Evolutionary conservation across 2,329 filamentous ascomycete genomes (phyloP).

Genomic region (Gyromitra esculenta): DNA sequence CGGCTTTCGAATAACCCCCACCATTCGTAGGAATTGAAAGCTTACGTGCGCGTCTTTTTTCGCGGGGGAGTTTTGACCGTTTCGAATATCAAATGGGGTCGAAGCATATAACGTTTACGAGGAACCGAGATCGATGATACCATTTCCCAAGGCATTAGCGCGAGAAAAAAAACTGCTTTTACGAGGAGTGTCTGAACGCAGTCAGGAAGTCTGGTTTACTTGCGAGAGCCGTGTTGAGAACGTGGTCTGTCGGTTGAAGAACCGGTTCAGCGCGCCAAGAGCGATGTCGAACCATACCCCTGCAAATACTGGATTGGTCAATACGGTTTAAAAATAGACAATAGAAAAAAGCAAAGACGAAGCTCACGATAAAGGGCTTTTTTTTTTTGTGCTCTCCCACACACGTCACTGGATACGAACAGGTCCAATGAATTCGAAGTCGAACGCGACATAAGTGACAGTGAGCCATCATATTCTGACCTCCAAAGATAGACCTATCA

Average conservation of each 20-base stretch:
- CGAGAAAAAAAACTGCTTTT: too few species aligned
- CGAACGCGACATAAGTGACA: not conserved
- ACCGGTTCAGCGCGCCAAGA: slow-evolving; percentile 23
- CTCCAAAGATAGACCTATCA: not conserved
- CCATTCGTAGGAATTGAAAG: not conserved
- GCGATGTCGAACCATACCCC: slow-evolving; percentile 15
- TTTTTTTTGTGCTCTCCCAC: not conserved
- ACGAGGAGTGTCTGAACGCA: not conserved
- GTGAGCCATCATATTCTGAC: slow-evolving; percentile 3
- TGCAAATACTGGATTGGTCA: slow-evolving; percentile 15
- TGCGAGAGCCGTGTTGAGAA: not conserved
- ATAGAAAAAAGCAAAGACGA: slow-evolving; percentile 31
- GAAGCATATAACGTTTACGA: not conserved
- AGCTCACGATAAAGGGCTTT: not conserved
- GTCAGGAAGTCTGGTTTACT: not conserved
- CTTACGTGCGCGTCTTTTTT: not conserved
- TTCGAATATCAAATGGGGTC: not conserved
- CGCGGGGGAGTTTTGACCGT: not conserved
- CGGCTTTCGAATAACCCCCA: not conserved
- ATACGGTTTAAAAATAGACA: slow-evolving; percentile 29
- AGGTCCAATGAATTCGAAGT: not conserved
- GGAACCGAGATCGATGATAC: not conserved
- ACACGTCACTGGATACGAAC: slow-evolving; percentile 7
- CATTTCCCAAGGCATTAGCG: not conserved
- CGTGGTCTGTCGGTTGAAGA: slow-evolving; percentile 9